phyloP scores from a whole-genome alignment of 2,329 filamentous ascomycete species.

The Keithomyces neogunnii region DNA sequence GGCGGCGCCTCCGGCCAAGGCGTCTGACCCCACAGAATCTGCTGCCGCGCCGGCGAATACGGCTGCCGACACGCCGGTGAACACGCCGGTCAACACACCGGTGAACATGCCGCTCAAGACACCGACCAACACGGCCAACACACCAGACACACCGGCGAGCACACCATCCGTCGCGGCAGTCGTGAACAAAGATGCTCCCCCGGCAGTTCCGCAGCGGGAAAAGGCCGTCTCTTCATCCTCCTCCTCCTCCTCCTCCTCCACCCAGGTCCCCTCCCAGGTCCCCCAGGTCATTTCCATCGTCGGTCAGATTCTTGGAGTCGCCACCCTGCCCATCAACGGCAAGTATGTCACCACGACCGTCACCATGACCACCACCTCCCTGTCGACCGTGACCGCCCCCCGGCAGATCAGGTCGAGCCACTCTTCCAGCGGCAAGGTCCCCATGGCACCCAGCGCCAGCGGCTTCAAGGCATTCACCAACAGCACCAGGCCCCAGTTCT shows the following conservation, averaged over 20 bases:
- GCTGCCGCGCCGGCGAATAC: too few species aligned
- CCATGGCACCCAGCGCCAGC: not conserved
- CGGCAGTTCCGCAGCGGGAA: too few species aligned
- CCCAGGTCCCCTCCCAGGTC: not conserved
- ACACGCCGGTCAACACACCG: too few species aligned
- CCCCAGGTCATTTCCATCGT: not conserved
- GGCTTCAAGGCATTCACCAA: slow-evolving; percentile 1
- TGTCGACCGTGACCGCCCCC: slow-evolving; percentile 9
- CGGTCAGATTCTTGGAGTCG: not conserved
- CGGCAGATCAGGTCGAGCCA: slow-evolving; percentile 6
- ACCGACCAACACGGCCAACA: too few species aligned
- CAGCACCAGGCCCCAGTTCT: not conserved
- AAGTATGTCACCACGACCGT: slow-evolving; percentile 13
- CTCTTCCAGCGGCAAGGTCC: not conserved
- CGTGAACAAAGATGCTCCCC: too few species aligned
- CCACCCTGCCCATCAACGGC: slow-evolving; percentile 8
- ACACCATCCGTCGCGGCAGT: too few species aligned
- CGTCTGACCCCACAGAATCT: not conserved
- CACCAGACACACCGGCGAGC: too few species aligned
- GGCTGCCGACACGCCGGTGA: too few species aligned
- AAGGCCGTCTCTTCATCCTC: not conserved
- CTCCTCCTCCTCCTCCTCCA: not conserved
- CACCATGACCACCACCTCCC: slow-evolving; percentile 11
- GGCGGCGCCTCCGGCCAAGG: not conserved
- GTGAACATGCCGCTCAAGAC: too few species aligned